Conservation (phyloP, 2,329 filamentous ascomycete species). For the Whalleya microplaca region DNA sequence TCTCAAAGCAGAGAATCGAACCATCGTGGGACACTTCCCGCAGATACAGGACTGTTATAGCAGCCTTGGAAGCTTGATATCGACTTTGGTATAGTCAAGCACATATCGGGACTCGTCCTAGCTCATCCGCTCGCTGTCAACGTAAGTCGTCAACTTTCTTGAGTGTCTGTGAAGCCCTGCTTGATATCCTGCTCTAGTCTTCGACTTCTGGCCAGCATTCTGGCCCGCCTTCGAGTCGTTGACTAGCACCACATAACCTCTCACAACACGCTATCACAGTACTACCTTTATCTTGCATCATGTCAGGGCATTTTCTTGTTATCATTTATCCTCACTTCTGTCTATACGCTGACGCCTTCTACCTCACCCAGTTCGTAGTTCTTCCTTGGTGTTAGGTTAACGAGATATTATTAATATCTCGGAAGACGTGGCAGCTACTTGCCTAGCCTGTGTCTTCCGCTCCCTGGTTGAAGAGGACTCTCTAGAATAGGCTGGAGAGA, state of each 20-base stretch:
- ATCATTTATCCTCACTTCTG: background rate
- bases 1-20: background rate
- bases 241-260: background rate
- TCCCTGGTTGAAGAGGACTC: background rate
- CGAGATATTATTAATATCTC: background rate
- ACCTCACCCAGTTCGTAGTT: background rate
- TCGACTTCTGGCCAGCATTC: background rate
- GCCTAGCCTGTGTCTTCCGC: background rate
- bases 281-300: no score
- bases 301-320: background rate
- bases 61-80: slow-evolving; percentile 1
- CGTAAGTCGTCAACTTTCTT: slow-evolving; percentile 6
- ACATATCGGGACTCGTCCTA: background rate
- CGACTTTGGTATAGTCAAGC: background rate
- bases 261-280: background rate
- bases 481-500: background rate
- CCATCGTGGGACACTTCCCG: background rate
- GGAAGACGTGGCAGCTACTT: background rate
- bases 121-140: background rate
- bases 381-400: background rate
- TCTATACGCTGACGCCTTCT: background rate
- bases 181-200: background rate
- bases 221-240: background rate
- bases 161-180: background rate
- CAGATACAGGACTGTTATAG: background rate